Percentiles rank a stretch among this genome's conserved stretches.
These are phyloP conservation scores for Sugiyamaella pinicola DNA, from an alignment of 1,139 yeast genomes.

Conservation along the genomic window DNA sequence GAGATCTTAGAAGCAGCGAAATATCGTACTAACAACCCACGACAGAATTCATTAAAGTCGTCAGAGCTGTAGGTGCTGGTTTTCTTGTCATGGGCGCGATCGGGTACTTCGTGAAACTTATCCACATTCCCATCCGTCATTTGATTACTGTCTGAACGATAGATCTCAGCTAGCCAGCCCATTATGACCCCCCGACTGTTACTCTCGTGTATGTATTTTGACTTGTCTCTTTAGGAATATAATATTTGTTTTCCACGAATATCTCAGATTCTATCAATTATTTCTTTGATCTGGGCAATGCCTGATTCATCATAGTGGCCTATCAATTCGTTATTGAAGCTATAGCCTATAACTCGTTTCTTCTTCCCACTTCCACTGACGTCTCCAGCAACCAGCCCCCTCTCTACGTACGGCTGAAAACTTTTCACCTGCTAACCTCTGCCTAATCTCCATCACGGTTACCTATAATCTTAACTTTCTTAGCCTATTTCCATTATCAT, in stretches of 20 bases:
- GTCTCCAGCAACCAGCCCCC: background rate
- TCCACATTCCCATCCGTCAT: conserved; percentile 97
- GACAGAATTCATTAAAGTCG: conserved; percentile 80
- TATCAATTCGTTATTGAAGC: too few relatives aligned
- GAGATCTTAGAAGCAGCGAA: too few relatives aligned
- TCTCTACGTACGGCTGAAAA: conserved; percentile 10
- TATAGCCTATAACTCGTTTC: background rate
- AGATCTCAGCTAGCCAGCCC: background rate
- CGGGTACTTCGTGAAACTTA: conserved; percentile 90
- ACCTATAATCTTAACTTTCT: background rate
- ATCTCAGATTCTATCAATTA: too few relatives aligned
- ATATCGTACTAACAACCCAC: conserved; percentile 4
- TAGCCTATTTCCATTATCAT: background rate
- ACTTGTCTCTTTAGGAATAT: background rate
- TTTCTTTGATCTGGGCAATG: too few relatives aligned
- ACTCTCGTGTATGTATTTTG: background rate
- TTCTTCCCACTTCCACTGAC: background rate
- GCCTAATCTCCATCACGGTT: too few relatives aligned
- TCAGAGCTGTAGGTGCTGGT: conserved; percentile 96
- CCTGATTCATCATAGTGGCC: too few relatives aligned
- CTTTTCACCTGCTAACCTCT: too few relatives aligned
- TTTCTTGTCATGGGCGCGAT: conserved; percentile 97
- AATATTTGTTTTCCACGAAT: background rate
- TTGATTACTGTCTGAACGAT: conserved; percentile 70
- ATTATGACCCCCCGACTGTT: background rate